Conservation (phyloP, 345 rosid genomes). For the Trapa bicornis region DNA sequence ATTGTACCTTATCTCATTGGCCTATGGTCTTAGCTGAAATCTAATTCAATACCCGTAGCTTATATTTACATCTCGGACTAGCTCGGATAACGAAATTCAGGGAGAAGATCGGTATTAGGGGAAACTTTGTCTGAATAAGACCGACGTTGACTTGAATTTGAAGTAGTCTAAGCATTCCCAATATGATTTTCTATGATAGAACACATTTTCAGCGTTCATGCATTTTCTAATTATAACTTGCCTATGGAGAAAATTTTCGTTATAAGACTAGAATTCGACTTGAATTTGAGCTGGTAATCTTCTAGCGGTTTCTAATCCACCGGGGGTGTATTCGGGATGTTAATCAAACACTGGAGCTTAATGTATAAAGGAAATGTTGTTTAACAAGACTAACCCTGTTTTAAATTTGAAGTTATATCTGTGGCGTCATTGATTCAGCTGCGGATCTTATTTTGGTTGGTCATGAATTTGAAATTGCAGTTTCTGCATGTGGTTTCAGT, state of each 20-base stretch:
- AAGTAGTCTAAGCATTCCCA: neutral
- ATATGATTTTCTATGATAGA: neutral
- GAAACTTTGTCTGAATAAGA: neutral
- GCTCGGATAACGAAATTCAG: neutral
- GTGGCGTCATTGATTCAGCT: too few species aligned
- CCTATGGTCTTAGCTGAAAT: neutral
- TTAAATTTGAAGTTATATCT: too few species aligned
- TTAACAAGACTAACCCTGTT: too few species aligned
- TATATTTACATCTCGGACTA: neutral
- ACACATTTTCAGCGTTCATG: neutral
- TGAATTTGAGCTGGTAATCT: neutral
- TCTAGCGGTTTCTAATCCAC: neutral
- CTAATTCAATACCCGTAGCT: neutral
- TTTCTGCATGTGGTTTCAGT: neutral
- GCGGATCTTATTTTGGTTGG: neutral
- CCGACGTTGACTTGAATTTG: neutral
- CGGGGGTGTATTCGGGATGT: neutral
- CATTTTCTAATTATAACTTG: neutral
- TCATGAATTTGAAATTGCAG: neutral
- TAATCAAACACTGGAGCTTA: neutral
- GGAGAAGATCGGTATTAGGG: neutral
- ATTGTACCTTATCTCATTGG: neutral
- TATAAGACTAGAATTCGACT: neutral
- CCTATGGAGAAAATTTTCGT: neutral
- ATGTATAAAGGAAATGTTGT: neutral